Evolutionary conservation across 2,329 filamentous ascomycete genomes (phyloP).

Genomic region (Hypoxylon sp.): DNA sequence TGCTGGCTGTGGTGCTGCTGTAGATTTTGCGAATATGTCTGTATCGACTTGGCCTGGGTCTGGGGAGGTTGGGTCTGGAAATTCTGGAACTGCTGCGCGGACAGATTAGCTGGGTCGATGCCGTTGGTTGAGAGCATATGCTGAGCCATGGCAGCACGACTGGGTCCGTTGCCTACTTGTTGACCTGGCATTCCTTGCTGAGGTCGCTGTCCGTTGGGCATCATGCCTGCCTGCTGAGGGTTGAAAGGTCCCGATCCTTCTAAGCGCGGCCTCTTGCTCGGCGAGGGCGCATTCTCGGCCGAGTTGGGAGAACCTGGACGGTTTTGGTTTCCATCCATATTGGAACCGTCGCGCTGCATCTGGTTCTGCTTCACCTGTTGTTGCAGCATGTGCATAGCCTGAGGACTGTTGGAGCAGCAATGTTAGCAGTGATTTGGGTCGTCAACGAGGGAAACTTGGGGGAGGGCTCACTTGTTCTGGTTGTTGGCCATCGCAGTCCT

Average conservation of each 20-base stretch:
- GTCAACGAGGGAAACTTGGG: neutral
- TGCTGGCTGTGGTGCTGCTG: slow-evolving; percentile 82
- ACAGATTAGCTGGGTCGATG: slow-evolving; percentile 78
- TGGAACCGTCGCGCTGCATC: slow-evolving; percentile 88
- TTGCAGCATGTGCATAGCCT: slow-evolving; percentile 74
- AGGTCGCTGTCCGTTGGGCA: slow-evolving; percentile 75
- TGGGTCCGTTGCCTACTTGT: slow-evolving; percentile 65
- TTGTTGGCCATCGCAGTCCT: slow-evolving; percentile 83
- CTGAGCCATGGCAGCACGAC: slow-evolving; percentile 54
- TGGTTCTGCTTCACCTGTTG: slow-evolving; percentile 71
- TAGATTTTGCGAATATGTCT: slow-evolving; percentile 85
- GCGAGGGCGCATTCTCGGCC: slow-evolving; percentile 88
- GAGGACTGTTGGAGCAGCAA: slow-evolving; percentile 57
- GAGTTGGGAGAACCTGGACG: slow-evolving; percentile 83
- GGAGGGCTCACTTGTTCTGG: slow-evolving; percentile 69
- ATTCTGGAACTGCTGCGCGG: slow-evolving; percentile 76
- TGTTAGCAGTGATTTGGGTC: slow-evolving; percentile 28
- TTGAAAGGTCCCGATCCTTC: slow-evolving; percentile 77
- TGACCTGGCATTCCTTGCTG: slow-evolving; percentile 75
- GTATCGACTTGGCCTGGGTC: slow-evolving; percentile 82
- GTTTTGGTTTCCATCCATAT: slow-evolving; percentile 83
- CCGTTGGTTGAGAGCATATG: slow-evolving; percentile 72
- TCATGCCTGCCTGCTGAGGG: slow-evolving; percentile 73
- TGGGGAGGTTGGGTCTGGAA: slow-evolving; percentile 63
- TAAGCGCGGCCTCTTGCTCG: slow-evolving; percentile 86